Percentiles rank a stretch among this genome's conserved stretches.
These are phyloP conservation scores for Leptosphaerulina australis DNA, from an alignment of 2,329 filamentous ascomycete genomes.

Conservation along the genomic window DNA sequence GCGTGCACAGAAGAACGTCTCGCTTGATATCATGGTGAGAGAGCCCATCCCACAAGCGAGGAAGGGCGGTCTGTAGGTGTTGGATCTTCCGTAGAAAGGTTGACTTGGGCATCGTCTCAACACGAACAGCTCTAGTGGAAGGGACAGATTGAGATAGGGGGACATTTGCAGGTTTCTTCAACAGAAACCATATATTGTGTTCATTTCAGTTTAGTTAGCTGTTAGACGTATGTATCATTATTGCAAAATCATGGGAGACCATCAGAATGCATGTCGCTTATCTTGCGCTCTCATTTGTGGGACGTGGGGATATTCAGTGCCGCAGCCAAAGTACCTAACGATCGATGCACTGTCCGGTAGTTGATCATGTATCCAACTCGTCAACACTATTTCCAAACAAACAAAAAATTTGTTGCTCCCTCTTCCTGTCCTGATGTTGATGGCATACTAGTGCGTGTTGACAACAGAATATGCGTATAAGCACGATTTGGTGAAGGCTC, in stretches of 20 bases:
- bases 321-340: neutral
- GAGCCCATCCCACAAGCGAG: constrained; percentile 59
- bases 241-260: neutral
- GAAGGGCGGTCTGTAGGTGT: constrained; percentile 22
- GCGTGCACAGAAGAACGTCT: constrained; percentile 63
- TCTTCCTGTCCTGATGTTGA: neutral
- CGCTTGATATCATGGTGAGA: constrained; percentile 80
- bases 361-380: neutral
- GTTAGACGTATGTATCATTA: neutral
- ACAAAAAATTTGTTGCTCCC: neutral
- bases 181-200: constrained; percentile 22
- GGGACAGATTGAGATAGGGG: neutral
- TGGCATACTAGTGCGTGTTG: neutral
- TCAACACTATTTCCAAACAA: neutral
- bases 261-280: neutral
- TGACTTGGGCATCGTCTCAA: constrained; percentile 32
- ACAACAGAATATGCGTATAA: too few species aligned
- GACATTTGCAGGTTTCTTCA: constrained; percentile 25
- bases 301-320: constrained; percentile 6
- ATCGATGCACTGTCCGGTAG: neutral
- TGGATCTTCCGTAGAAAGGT: neutral
- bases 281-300: neutral
- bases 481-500: neutral
- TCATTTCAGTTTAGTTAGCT: neutral
- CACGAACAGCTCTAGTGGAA: constrained; percentile 20